Evolutionary conservation across 2,329 filamentous ascomycete species (phyloP).

Genomic region (Fusarium nurragi): DNA sequence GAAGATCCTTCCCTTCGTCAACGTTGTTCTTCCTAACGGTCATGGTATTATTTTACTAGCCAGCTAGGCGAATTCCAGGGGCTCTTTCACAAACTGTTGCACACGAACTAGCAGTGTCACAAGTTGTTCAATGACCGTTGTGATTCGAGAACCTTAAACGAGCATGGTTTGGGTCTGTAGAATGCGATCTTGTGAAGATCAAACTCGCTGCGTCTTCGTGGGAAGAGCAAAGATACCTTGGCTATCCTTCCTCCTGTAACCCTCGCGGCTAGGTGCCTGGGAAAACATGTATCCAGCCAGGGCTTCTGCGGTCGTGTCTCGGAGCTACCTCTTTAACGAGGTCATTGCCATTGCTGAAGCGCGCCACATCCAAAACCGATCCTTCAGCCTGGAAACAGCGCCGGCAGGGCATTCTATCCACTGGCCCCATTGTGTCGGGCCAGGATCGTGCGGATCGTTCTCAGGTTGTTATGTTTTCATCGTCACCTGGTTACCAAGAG

Average conservation of each 20-base stretch:
- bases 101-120: neutral
- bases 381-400: conserved; percentile 24
- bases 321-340: conserved; percentile 27
- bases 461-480: conserved; percentile 30
- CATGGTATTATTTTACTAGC: conserved; percentile 8
- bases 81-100: neutral
- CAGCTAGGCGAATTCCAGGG: conserved; percentile 9
- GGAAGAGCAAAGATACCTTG: conserved; percentile 1
- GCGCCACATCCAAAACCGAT: conserved; percentile 28
- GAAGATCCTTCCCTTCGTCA: conserved; percentile 33
- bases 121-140: neutral
- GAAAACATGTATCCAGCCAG: conserved; percentile 1
- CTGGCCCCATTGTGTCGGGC: conserved; percentile 23
- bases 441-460: conserved; percentile 25
- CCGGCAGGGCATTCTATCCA: conserved; percentile 15
- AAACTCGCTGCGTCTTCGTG: conserved; percentile 15
- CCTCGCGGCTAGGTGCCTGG: conserved; percentile 14
- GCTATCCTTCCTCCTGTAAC: neutral
- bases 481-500: conserved; percentile 16
- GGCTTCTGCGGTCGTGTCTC: conserved; percentile 23
- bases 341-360: conserved; percentile 13
- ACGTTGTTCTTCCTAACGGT: conserved; percentile 17
- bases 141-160: neutral
- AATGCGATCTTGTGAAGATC: conserved; percentile 22
- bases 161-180: conserved; percentile 5